phyloP scores from a whole-genome alignment of 768 basidiomycete species.

The Tylopilus intermedius region DNA sequence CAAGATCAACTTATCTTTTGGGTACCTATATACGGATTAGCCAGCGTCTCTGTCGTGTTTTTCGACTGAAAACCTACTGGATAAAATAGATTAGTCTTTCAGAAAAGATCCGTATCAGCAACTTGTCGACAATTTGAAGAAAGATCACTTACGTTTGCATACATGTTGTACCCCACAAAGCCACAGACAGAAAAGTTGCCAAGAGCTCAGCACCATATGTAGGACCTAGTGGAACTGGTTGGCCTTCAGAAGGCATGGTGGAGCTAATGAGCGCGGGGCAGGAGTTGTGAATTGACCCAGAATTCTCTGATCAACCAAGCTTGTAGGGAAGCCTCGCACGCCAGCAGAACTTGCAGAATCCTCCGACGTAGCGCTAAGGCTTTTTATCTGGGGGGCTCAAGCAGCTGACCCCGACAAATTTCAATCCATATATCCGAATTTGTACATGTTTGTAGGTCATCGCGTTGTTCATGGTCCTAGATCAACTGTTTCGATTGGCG shows the following conservation, averaged over 20 bases:
- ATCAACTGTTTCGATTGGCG: neutral
- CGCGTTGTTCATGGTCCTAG: neutral
- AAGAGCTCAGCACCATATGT: conserved; percentile 8
- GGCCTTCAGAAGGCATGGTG: neutral
- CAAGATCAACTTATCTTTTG: neutral
- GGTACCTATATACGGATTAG: neutral
- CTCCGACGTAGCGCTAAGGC: neutral
- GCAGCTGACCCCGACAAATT: neutral
- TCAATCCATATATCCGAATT: neutral
- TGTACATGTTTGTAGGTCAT: neutral
- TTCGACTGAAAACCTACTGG: neutral
- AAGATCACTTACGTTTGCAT: conserved; percentile 7
- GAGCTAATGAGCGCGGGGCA: neutral
- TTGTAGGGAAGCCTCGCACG: neutral
- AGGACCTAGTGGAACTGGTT: neutral
- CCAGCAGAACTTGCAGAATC: neutral
- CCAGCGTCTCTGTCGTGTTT: neutral
- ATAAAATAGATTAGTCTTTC: neutral
- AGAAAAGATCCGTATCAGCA: neutral
- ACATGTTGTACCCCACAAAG: conserved; percentile 12
- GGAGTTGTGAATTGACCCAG: neutral
- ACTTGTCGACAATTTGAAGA: neutral
- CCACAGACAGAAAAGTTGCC: conserved; percentile 4
- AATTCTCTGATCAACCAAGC: neutral
- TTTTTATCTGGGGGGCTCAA: neutral